Evolutionary conservation across 1,284 basidiomycete species (phyloP).

Genomic region (Apiotrichum porosum): DNA sequence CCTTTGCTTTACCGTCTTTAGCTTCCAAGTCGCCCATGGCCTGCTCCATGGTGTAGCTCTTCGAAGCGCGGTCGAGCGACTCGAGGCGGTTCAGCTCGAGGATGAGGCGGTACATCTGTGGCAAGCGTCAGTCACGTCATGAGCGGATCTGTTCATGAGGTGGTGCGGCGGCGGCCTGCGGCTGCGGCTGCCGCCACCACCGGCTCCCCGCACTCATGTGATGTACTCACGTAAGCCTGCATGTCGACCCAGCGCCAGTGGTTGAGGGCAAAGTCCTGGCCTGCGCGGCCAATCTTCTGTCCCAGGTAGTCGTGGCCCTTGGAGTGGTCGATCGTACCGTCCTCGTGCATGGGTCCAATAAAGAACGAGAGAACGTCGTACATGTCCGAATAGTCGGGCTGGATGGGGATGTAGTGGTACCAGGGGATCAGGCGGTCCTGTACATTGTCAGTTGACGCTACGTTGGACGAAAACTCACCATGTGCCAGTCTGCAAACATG

Average conservation of each 20-base stretch:
- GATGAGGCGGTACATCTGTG: conserved; percentile 45
- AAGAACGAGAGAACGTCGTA: conserved; percentile 53
- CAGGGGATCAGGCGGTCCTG: conserved; percentile 33
- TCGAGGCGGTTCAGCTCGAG: conserved; percentile 43
- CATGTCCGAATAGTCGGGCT: conserved; percentile 51
- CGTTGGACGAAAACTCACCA: conserved; percentile 25
- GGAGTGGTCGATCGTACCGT: conserved; percentile 37
- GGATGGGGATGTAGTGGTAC: conserved; percentile 51
- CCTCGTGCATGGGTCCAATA: conserved; percentile 42
- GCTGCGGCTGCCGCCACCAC: too few relatives aligned
- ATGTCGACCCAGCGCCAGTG: conserved; percentile 52
- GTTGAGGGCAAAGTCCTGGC: conserved; percentile 48
- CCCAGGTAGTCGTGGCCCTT: conserved; percentile 50
- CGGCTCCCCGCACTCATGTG: not conserved
- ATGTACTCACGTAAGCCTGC: conserved; percentile 49
- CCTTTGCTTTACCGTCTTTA: too few relatives aligned
- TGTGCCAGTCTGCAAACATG: conserved; percentile 50
- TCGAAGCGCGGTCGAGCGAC: conserved; percentile 35
- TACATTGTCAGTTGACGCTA: not conserved
- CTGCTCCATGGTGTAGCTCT: conserved; percentile 14
- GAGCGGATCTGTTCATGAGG: too few relatives aligned
- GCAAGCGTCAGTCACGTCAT: not conserved
- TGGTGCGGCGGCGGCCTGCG: too few relatives aligned
- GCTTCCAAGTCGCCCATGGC: too few relatives aligned
- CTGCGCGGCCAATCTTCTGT: conserved; percentile 50